These are phyloP conservation scores for Albatrellus sp. DNA, from an alignment of 1,284 basidiomycete species.

Conservation along the genomic window DNA sequence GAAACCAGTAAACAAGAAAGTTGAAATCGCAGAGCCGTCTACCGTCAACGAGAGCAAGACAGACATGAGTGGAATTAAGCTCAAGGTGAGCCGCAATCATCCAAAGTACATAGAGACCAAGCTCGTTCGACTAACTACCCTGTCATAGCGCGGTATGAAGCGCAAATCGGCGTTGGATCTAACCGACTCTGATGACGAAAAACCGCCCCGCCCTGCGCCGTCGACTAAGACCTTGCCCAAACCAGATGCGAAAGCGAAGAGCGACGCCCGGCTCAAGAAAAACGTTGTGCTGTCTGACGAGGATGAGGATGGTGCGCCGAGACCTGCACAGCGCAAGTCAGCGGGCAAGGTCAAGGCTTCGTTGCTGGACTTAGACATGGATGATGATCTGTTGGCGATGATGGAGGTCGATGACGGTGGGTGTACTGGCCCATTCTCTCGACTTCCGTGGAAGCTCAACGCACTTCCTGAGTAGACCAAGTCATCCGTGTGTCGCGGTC, in stretches of 20 bases:
- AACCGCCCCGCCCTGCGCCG: conserved; percentile 1
- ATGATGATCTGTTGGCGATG: conserved; percentile 41
- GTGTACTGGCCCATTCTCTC: neutral
- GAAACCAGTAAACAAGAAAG: neutral
- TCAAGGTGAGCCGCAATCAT: too few relatives aligned
- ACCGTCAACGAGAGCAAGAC: too few relatives aligned
- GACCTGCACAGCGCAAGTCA: conserved; percentile 9
- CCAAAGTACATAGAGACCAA: too few relatives aligned
- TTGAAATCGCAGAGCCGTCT: too few relatives aligned
- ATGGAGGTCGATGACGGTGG: conserved; percentile 70
- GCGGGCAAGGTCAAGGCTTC: conserved; percentile 18
- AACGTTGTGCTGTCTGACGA: conserved; percentile 46
- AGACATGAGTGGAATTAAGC: too few relatives aligned
- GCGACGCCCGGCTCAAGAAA: conserved; percentile 25
- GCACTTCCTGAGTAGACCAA: conserved; percentile 5
- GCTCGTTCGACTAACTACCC: neutral
- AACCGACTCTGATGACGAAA: conserved; percentile 40
- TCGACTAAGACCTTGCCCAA: conserved; percentile 2
- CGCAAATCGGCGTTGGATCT: conserved; percentile 31
- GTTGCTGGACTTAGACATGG: conserved; percentile 25
- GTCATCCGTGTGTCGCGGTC: conserved; percentile 9
- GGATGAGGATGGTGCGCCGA: conserved; percentile 27
- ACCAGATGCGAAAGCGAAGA: conserved; percentile 11
- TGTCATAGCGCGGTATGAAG: conserved; percentile 39
- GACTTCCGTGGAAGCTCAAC: neutral